A percentile compares a stretch with the other conserved stretches of the same genome.
These are phyloP conservation scores for Hanseniaspora lindneri DNA, from an alignment of 805 yeast species.

Conservation along the genomic window DNA sequence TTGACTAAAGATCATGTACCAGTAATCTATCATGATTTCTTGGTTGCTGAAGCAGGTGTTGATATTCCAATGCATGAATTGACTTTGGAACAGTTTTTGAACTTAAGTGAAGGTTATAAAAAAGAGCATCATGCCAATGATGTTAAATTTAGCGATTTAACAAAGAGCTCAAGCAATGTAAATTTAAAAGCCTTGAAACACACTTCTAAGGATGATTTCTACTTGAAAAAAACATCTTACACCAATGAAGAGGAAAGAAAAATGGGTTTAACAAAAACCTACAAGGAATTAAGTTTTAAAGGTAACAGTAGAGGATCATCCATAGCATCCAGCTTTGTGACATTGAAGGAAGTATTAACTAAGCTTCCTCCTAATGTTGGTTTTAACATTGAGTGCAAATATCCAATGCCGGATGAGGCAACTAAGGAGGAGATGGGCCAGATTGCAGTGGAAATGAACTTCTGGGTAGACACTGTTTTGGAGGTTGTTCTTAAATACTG, in stretches of 20 bases:
- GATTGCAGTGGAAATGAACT: constrained; percentile 68
- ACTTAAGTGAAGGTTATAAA: constrained; percentile 29
- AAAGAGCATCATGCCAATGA: not conserved
- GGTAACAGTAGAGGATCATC: constrained; percentile 86
- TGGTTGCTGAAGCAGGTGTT: constrained; percentile 89
- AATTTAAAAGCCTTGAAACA: not conserved
- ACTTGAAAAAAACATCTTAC: constrained; percentile 3
- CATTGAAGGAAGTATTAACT: constrained; percentile 69
- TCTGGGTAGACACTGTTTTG: constrained; percentile 79
- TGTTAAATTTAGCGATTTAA: not conserved
- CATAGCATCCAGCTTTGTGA: constrained; percentile 84
- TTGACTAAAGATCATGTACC: constrained; percentile 83
- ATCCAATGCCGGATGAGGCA: constrained; percentile 91
- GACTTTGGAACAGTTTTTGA: constrained; percentile 77
- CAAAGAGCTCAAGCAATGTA: not conserved
- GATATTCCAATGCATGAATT: constrained; percentile 92
- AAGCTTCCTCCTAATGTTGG: constrained; percentile 77
- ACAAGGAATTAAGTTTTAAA: constrained; percentile 73
- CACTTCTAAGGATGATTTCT: constrained; percentile 9
- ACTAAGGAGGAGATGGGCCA: constrained; percentile 80
- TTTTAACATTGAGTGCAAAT: constrained; percentile 86
- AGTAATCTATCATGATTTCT: constrained; percentile 86
- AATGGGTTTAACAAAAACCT: constrained; percentile 80
- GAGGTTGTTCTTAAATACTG: constrained; percentile 60
- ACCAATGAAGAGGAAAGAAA: constrained; percentile 34